Base-by-base conservation (phyloP, 2,329 filamentous ascomycete species). In the Aspergillus sp. region DNA sequence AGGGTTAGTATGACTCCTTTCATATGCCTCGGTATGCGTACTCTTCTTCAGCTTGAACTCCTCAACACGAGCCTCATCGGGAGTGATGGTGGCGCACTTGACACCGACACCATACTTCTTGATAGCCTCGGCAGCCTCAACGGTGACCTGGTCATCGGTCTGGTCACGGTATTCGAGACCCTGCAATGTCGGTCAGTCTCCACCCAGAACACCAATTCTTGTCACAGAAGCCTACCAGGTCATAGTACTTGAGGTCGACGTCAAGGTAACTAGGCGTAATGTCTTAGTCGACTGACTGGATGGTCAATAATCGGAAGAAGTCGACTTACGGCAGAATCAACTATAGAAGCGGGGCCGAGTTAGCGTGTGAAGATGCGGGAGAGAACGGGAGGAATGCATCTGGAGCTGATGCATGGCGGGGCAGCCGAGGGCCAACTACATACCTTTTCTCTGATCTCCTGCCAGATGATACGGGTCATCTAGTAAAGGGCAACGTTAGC, bases 381-480 rank as follows among this genome's bases (percentile, higher is more conserved):
- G 49, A 17, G 45, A 36, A 63, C 59, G 65, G 65, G 55, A 48
- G 47, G 48, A 57, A 23, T 38, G 61, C 57, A 60, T 50, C 48
- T 53, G 36, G 49, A 32, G 38, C 58, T 55, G 55, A 55, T 48
- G 53, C 47, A 51, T 43, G 30, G 38, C 30, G 54, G 52, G 39
- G 47, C 49, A 56, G 52, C 41, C 55, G 49, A 62, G 55, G 52
- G 57, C 57, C 59, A 41, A 68, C 32, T 36, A 36, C 75, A 66
- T 75, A 85, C 83, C 75, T 96, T 97, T 82, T 98, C 91, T 87
- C 97, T 97, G 87, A 99, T 99, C 79, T 91, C 89, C 84, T 97
- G 85, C 95, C 95, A 99, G 84, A 99, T 99, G 78, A 99, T 93
- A 73, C 95, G 87, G 72, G 95, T 99, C 95, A 98, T 98, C 89